A percentile compares a stretch with the other conserved stretches of the same genome.
These are phyloP conservation scores for Cadophora sp. DNA, from an alignment of 2,329 filamentous ascomycete genomes.

Conservation along the genomic window DNA sequence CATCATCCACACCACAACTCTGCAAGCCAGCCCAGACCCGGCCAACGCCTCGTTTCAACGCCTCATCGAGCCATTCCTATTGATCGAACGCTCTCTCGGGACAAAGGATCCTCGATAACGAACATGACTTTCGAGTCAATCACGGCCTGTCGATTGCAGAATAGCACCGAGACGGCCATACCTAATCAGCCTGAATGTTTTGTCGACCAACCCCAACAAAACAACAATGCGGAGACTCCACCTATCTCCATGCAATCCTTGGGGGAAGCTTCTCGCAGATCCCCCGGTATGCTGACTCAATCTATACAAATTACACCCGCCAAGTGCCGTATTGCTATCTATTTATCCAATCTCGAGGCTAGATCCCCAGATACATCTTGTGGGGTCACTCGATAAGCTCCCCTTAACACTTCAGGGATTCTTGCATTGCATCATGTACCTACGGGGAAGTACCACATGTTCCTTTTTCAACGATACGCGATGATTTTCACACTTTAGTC, in stretches of 20 bases:
- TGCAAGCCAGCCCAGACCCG: background rate
- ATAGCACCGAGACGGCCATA: constrained; percentile 11
- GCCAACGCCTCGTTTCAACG: constrained; percentile 6
- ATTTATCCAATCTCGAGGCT: constrained; percentile 26
- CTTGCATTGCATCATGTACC: background rate
- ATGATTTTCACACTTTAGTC: background rate
- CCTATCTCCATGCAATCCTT: constrained; percentile 10
- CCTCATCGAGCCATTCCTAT: background rate
- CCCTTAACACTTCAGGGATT: background rate
- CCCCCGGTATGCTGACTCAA: constrained; percentile 18
- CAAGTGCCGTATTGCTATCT: constrained; percentile 20
- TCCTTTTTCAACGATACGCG: background rate
- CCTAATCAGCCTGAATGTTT: constrained; percentile 25
- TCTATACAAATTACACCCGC: constrained; percentile 13
- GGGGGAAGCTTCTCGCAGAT: constrained; percentile 17
- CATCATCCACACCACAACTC: background rate
- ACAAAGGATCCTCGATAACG: constrained; percentile 17
- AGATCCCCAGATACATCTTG: background rate
- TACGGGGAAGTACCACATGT: constrained; percentile 7
- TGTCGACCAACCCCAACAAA: constrained; percentile 17
- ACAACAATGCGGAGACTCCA: constrained; percentile 26
- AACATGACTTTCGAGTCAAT: background rate
- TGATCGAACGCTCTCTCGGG: constrained; percentile 13
- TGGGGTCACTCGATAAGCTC: constrained; percentile 7
- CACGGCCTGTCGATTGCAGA: background rate